These are phyloP conservation scores for Candida krabiensis DNA, from an alignment of 805 yeast genomes.

Conservation along the genomic window DNA sequence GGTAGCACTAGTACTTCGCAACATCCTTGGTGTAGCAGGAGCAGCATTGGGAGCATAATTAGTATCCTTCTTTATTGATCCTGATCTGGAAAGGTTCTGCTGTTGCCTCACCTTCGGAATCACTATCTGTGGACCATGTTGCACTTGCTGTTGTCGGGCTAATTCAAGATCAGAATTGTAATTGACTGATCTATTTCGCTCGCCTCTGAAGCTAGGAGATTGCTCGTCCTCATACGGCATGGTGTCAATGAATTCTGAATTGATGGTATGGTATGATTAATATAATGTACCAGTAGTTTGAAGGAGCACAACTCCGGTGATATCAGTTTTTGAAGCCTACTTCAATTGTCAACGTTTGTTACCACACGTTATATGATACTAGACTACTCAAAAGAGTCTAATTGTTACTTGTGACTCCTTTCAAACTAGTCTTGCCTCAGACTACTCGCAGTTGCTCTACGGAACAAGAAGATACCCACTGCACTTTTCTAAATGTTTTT, in stretches of 20 bases:
- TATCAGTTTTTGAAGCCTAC: too few species aligned
- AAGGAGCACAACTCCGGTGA: too few species aligned
- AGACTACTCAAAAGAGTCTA: too few species aligned
- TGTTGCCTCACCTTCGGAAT: conserved; percentile 27
- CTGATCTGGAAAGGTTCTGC: conserved; percentile 19
- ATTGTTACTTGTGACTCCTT: too few species aligned
- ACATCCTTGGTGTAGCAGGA: conserved; percentile 73
- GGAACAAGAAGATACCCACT: too few species aligned
- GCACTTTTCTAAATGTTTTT: too few species aligned
- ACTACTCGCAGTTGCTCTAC: too few species aligned
- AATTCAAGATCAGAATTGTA: conserved; percentile 3
- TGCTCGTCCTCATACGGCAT: conserved; percentile 5
- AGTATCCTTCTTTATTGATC: conserved; percentile 18
- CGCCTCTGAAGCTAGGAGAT: conserved; percentile 4
- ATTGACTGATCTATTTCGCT: conserved; percentile 2
- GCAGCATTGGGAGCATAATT: conserved; percentile 33
- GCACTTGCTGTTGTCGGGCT: not conserved
- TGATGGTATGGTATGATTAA: too few species aligned
- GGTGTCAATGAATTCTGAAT: not conserved
- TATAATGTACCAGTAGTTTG: too few species aligned
- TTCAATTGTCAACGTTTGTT: too few species aligned
- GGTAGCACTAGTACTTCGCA: conserved; percentile 50
- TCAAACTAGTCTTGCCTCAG: not conserved
- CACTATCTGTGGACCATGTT: conserved; percentile 6
- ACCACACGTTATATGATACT: too few species aligned